Base-by-base conservation (phyloP, 2,329 filamentous ascomycete genomes). In the Fusarium coicis region DNA sequence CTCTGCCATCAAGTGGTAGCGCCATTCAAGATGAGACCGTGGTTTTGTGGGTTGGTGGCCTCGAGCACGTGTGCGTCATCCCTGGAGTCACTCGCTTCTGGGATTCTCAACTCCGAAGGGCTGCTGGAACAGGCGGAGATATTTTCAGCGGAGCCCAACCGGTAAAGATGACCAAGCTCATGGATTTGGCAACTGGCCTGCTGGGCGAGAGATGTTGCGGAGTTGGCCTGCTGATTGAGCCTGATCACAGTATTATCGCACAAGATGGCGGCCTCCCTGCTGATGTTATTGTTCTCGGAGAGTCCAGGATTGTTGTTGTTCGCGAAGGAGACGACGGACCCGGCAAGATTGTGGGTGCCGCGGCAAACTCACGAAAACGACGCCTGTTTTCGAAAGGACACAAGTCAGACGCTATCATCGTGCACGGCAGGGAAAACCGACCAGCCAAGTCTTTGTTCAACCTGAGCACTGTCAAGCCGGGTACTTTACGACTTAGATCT, bases 121-220 rank as follows among this genome's bases (percentile, higher is more conserved):
- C 84, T 19, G 81, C 81, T 12, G 85, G 85, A n/a, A 85, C 85
- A 18, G 85, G 86, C 4, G 85, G 86, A 11, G 89, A 89, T 62
- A 80, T 90, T 5, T 90, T 90, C 73, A 87, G 86, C 65, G 87
- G 87, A 52, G 82, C 86, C 1, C 87, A 88, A 62, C 86, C 87
- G 1, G 85, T 85, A 4, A 84, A 86, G 53, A 90, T 90, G 87
- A 77, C 88, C 18, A 88, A 87, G 54, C 79, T 91, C 7, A 82
- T 83, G 21, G 87, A 90, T 52, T 79, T 90, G 23, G 81, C 82
- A 10, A 85, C 85, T 4, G 88, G 89, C 0, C 81, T 91, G 2
- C 81, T 90, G 57, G 89, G 89, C 14, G 89, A 91, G 76, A 84
- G 87, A 19, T 90, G 88, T 73, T 87, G 83, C 30, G 87, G 86